Conservation (phyloP, 2,329 filamentous ascomycete species). For the Scedosporium dehoogii region DNA sequence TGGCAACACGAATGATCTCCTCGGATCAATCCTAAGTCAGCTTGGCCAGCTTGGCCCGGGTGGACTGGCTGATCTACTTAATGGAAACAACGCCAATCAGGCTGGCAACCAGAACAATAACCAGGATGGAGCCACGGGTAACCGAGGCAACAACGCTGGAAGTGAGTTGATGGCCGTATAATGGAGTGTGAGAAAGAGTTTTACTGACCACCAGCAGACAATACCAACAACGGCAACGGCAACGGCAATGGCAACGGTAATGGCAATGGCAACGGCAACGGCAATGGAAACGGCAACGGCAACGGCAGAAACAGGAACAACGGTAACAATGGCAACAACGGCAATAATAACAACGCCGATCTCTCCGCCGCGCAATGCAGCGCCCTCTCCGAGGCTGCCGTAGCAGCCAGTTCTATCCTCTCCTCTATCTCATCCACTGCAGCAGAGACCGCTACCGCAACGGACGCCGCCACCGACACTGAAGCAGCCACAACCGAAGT, state of each 20-base stretch:
- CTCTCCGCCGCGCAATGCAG: not conserved
- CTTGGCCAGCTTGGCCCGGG: not conserved
- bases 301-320: not conserved
- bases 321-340: not conserved
- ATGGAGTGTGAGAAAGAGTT: too few species aligned
- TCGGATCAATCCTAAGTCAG: not conserved
- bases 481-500: not conserved
- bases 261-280: not conserved
- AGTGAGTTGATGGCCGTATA: too few species aligned
- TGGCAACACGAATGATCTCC: not conserved
- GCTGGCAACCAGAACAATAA: not conserved
- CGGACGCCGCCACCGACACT: not conserved
- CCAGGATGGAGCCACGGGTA: not conserved
- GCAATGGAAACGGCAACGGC: not conserved
- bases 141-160: not conserved
- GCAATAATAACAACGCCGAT: not conserved
- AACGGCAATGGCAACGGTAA: not conserved
- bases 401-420: conserved; percentile 1
- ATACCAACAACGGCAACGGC: not conserved
- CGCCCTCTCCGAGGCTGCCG: not conserved
- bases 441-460: not conserved
- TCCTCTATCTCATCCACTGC: not conserved
- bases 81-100: not conserved
- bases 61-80: not conserved
- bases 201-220: not conserved